Conservation (phyloP, 2,329 filamentous ascomycete species). For the Sporothrix pseudoabietina region DNA sequence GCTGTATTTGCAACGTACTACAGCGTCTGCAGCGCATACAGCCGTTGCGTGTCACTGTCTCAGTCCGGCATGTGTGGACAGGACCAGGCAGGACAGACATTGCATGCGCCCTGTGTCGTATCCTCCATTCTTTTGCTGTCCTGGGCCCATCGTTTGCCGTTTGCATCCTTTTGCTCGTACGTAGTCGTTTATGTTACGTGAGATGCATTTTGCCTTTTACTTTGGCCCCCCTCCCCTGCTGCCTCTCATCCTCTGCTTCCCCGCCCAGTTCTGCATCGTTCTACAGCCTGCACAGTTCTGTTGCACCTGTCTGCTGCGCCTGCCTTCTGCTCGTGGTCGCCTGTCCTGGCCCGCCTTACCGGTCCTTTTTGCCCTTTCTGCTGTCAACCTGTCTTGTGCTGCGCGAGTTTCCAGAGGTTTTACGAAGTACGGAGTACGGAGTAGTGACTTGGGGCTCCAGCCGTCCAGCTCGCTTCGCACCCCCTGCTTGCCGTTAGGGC, state of each 20-base stretch:
- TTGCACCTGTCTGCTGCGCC: not conserved
- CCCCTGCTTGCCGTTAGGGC: slow-evolving; percentile 23
- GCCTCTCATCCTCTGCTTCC: not conserved
- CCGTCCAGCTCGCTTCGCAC: slow-evolving; percentile 12
- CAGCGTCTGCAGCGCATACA: slow-evolving; percentile 12
- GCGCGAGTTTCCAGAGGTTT: not conserved
- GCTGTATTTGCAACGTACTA: not conserved
- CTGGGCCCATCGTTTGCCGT: not conserved
- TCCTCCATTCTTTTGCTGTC: slow-evolving; percentile 1
- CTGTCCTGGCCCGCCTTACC: not conserved
- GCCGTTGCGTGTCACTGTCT: slow-evolving; percentile 24
- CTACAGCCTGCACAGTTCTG: not conserved
- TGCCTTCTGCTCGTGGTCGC: not conserved
- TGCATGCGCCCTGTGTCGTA: not conserved
- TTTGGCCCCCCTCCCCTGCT: not conserved
- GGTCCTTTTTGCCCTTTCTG: not conserved
- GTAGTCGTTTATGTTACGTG: not conserved
- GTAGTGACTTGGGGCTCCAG: not conserved
- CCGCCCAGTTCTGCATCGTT: not conserved
- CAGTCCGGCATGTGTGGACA: slow-evolving; percentile 21
- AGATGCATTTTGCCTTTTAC: not conserved
- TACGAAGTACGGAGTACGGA: too few species aligned
- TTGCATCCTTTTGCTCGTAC: not conserved
- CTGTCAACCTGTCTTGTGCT: not conserved
- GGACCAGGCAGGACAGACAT: slow-evolving; percentile 3